Percentiles rank a stretch among this genome's conserved stretches.
Conservation (phyloP, 2,329 filamentous ascomycete genomes). For the Talaromyces sp. region DNA sequence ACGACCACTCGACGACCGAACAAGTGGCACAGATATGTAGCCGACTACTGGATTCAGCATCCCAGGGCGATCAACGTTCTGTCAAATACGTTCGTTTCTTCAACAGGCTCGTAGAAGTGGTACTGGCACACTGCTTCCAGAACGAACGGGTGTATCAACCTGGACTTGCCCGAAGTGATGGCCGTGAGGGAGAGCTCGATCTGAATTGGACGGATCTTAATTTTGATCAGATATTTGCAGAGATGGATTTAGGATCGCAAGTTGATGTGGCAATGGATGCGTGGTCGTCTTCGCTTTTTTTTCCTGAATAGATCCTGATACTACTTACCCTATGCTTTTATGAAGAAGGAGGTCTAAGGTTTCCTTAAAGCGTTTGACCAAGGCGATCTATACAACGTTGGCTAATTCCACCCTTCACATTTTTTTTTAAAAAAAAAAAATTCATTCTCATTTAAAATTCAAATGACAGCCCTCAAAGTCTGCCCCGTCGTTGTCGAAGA, state of each 20-base stretch:
- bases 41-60: not conserved
- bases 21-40: not conserved
- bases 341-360: not conserved
- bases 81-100: not conserved
- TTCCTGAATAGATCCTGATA: not conserved
- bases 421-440: too few relatives aligned
- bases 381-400: not conserved
- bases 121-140: not conserved
- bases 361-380: too few relatives aligned
- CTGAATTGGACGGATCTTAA: not conserved
- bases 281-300: not conserved
- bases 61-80: not conserved
- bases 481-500: not conserved
- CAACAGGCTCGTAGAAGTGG: not conserved
- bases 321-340: not conserved
- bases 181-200: not conserved
- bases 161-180: not conserved
- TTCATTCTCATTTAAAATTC: not conserved
- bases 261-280: slow-evolving; percentile 1
- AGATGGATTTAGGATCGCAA: slow-evolving; percentile 2
- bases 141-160: not conserved
- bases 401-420: not conserved
- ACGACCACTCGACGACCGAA: not conserved
- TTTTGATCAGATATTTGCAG: slow-evolving; percentile 3
- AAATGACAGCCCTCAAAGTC: not conserved